These are phyloP conservation scores for Agrocybe chaxingu DNA, from an alignment of 768 basidiomycete genomes.

Conservation along the genomic window DNA sequence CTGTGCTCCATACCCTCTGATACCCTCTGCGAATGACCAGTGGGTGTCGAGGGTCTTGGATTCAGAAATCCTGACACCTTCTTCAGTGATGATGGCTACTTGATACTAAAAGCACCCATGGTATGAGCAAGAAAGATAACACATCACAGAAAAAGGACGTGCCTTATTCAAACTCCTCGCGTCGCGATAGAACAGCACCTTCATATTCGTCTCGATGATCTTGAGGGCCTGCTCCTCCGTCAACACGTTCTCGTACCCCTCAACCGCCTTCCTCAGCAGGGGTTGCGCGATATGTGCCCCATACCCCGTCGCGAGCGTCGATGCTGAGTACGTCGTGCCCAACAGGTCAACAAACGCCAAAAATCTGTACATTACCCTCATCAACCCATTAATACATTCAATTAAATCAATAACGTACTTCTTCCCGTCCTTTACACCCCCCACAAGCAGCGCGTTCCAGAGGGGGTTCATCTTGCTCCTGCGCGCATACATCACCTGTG, in stretches of 20 bases:
- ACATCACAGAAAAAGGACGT: conserved; percentile 13
- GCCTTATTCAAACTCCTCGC: conserved; percentile 96
- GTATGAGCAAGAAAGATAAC: neutral
- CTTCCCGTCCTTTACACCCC: conserved; percentile 84
- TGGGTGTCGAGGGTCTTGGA: conserved; percentile 70
- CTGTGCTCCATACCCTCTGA: conserved; percentile 89
- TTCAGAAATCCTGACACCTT: conserved; percentile 78
- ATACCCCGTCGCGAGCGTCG: conserved; percentile 93
- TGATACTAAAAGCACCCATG: conserved; percentile 65
- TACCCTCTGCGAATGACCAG: conserved; percentile 92
- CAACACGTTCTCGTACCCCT: conserved; percentile 70
- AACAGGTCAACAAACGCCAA: conserved; percentile 91
- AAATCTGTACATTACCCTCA: conserved; percentile 55
- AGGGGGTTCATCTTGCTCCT: conserved; percentile 88
- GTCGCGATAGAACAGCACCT: conserved; percentile 94
- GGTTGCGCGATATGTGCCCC: conserved; percentile 93
- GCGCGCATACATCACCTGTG: conserved; percentile 86
- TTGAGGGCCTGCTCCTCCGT: conserved; percentile 76
- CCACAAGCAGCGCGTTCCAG: conserved; percentile 94
- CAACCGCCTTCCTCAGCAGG: conserved; percentile 85
- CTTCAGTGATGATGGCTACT: conserved; percentile 83
- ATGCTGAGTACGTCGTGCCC: conserved; percentile 93
- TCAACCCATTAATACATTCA: neutral
- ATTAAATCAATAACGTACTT: conserved; percentile 43
- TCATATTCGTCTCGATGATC: conserved; percentile 84